These are phyloP conservation scores for Suillus subalutaceus DNA, from an alignment of 768 basidiomycete species.

Conservation along the genomic window DNA sequence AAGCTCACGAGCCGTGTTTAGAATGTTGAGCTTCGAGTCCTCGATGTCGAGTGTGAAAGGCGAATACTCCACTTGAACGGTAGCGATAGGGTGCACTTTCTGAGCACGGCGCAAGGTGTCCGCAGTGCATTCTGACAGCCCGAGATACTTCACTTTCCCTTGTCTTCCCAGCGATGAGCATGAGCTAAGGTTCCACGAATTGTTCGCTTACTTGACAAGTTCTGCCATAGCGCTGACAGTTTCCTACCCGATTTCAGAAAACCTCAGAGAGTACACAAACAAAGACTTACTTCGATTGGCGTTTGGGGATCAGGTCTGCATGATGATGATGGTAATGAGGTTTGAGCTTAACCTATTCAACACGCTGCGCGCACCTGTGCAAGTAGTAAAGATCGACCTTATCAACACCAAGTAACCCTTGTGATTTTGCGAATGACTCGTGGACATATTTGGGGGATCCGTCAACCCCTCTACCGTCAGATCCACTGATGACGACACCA, in stretches of 20 bases:
- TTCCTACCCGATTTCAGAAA: constrained; percentile 22
- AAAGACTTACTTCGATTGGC: constrained; percentile 48
- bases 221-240: constrained; percentile 54
- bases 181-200: background rate
- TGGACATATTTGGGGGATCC: constrained; percentile 47
- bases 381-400: constrained; percentile 50
- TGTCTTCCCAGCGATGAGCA: constrained; percentile 39
- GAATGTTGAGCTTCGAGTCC: constrained; percentile 42
- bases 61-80: constrained; percentile 55
- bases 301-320: constrained; percentile 41
- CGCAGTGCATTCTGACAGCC: constrained; percentile 55
- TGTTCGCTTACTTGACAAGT: constrained; percentile 46
- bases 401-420: constrained; percentile 45
- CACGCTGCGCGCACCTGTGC: constrained; percentile 34
- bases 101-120: constrained; percentile 51
- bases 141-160: constrained; percentile 51
- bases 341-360: too few relatives aligned
- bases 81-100: constrained; percentile 51
- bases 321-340: background rate
- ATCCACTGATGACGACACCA: constrained; percentile 35
- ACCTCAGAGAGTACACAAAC: background rate
- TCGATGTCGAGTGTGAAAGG: constrained; percentile 53
- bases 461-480: constrained; percentile 25
- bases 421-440: constrained; percentile 39
- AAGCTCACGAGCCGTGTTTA: constrained; percentile 49